Evolutionary conservation across 768 basidiomycete species (phyloP).

Genomic region (Trametes punicea): DNA sequence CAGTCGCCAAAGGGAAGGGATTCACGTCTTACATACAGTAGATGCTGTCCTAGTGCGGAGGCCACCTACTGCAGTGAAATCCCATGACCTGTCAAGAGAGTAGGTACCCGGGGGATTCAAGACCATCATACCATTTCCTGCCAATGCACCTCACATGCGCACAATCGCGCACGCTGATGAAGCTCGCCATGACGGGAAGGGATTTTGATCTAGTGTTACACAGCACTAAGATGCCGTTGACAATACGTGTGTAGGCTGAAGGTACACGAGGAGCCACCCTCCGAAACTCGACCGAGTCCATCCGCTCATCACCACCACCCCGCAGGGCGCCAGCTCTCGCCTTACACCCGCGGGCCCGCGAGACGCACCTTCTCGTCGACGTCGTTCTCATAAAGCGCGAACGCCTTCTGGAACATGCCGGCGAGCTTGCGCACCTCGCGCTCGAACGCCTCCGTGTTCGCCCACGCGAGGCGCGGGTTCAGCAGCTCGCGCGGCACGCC

Average conservation of each 20-base stretch:
- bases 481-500: slow-evolving; percentile 90
- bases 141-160: no score
- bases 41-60: no score
- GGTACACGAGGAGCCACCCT: background rate
- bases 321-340: background rate
- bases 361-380: slow-evolving; percentile 75
- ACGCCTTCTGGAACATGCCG: slow-evolving; percentile 93
- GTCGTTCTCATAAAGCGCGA: slow-evolving; percentile 86
- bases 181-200: background rate
- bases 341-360: slow-evolving; percentile 62
- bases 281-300: background rate
- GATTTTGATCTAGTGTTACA: slow-evolving; percentile 12
- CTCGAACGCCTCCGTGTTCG: slow-evolving; percentile 85
- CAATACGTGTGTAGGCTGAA: background rate
- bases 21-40: no score
- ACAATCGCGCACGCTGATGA: no score
- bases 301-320: background rate
- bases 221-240: background rate
- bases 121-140: no score
- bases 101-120: no score
- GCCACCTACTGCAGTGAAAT: no score
- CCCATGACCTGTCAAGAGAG: no score
- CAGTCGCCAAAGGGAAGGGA: no score
- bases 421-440: slow-evolving; percentile 85
- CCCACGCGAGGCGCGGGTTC: slow-evolving; percentile 85